These are phyloP conservation scores for Salvia hispanica DNA, from an alignment of 257 asterid genomes.

Conservation along the genomic window DNA sequence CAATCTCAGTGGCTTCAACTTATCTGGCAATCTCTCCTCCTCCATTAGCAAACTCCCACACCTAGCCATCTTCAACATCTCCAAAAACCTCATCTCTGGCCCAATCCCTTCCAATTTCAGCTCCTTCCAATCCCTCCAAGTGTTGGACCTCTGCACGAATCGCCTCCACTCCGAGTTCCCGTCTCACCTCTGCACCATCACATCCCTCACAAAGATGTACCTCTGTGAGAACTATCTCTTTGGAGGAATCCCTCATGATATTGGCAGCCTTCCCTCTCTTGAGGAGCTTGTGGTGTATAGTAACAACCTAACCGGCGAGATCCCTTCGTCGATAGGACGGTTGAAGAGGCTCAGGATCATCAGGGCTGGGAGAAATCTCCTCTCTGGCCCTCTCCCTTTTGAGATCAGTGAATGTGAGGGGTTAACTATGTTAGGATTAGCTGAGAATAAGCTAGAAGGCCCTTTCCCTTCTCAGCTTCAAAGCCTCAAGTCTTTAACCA, in stretches of 20 bases:
- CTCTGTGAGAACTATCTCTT: constrained; percentile 71
- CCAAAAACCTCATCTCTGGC: constrained; percentile 70
- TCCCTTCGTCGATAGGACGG: constrained; percentile 60
- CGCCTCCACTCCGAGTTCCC: constrained; percentile 62
- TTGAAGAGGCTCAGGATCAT: constrained; percentile 62
- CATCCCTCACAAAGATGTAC: constrained; percentile 61
- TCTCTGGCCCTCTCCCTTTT: constrained; percentile 68
- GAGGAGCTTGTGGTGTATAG: constrained; percentile 84
- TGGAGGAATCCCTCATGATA: constrained; percentile 67
- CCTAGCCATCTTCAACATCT: constrained; percentile 55
- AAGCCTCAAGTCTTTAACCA: constrained; percentile 49
- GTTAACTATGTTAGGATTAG: constrained; percentile 63
- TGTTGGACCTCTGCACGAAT: constrained; percentile 81
- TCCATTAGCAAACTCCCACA: constrained; percentile 57
- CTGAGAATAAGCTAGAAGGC: constrained; percentile 69
- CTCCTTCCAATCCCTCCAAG: constrained; percentile 45
- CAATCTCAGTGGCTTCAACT: constrained; percentile 51
- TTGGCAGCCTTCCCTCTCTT: constrained; percentile 52
- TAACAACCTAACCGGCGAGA: constrained; percentile 70
- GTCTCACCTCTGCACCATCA: constrained; percentile 44
- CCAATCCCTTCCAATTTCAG: constrained; percentile 56
- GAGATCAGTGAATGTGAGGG: constrained; percentile 66
- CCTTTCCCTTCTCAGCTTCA: constrained; percentile 65
- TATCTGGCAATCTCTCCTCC: constrained; percentile 71
- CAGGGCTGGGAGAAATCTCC: constrained; percentile 62